phyloP scores from a whole-genome alignment of 2,329 filamentous ascomycete genomes.

The Aquanectria penicillioides region DNA sequence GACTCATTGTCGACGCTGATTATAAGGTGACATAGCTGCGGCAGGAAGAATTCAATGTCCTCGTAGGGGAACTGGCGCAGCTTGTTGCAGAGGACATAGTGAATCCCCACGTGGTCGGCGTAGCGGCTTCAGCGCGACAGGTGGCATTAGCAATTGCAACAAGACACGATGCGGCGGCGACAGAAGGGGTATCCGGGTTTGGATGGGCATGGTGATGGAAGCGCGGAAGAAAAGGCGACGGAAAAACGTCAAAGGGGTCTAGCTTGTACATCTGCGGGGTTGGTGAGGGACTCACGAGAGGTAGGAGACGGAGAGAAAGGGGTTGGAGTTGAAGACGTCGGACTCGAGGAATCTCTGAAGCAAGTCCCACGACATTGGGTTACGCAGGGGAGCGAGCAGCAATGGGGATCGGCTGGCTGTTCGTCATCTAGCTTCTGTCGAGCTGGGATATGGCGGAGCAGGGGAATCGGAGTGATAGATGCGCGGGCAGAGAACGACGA shows the following conservation, averaged over 20 bases:
- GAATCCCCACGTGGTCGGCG: constrained; percentile 88
- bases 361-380: constrained; percentile 82
- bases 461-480: constrained; percentile 13
- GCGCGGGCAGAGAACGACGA: constrained; percentile 2
- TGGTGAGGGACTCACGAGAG: constrained; percentile 73
- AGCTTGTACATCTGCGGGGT: background rate
- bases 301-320: constrained; percentile 88
- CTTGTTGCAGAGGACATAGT: constrained; percentile 90
- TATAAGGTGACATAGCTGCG: constrained; percentile 87
- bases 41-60: constrained; percentile 92
- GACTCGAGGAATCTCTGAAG: constrained; percentile 91
- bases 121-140: constrained; percentile 71
- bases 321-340: constrained; percentile 92
- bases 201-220: background rate
- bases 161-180: constrained; percentile 28
- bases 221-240: too few relatives aligned
- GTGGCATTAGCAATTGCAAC: constrained; percentile 38
- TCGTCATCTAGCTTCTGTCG: constrained; percentile 51
- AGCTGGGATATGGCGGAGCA: constrained; percentile 20
- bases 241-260: background rate
- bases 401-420: constrained; percentile 44
- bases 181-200: constrained; percentile 13
- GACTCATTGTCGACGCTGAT: constrained; percentile 91
- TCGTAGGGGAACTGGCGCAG: constrained; percentile 89
- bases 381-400: constrained; percentile 47